These are phyloP conservation scores for Ambrosia trifida DNA, from an alignment of 129 eudicot species.

Conservation along the genomic window DNA sequence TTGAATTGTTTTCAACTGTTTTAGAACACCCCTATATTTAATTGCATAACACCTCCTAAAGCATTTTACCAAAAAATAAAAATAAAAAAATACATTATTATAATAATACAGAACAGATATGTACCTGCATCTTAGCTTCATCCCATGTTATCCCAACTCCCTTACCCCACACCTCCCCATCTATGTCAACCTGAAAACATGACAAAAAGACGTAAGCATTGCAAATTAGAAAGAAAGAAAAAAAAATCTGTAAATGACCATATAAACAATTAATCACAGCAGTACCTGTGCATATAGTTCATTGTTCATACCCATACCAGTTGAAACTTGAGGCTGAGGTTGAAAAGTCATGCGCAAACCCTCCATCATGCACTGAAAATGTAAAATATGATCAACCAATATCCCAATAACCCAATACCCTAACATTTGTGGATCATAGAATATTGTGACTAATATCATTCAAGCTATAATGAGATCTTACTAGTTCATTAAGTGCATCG, in stretches of 20 bases:
- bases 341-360: conserved; percentile 63
- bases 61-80: neutral
- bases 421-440: neutral
- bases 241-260: neutral
- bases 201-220: neutral
- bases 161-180: conserved; percentile 85
- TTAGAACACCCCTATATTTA: too few species aligned
- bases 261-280: neutral
- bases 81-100: neutral
- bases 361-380: conserved; percentile 66
- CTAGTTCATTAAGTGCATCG: conserved; percentile 73
- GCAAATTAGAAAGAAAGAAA: neutral
- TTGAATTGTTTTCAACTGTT: too few species aligned
- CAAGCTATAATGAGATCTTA: conserved; percentile 34
- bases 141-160: conserved; percentile 90
- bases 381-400: conserved; percentile 4
- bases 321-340: conserved; percentile 60
- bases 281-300: conserved; percentile 71
- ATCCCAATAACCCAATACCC: conserved; percentile 2
- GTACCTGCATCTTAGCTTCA: conserved; percentile 89
- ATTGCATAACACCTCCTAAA: neutral
- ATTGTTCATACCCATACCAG: conserved; percentile 44
- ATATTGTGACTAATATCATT: neutral
- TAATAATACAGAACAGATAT: neutral
- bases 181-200: conserved; percentile 72